Conservation (phyloP, 208 protist genomes). For the Leishmania guyanensis region DNA sequence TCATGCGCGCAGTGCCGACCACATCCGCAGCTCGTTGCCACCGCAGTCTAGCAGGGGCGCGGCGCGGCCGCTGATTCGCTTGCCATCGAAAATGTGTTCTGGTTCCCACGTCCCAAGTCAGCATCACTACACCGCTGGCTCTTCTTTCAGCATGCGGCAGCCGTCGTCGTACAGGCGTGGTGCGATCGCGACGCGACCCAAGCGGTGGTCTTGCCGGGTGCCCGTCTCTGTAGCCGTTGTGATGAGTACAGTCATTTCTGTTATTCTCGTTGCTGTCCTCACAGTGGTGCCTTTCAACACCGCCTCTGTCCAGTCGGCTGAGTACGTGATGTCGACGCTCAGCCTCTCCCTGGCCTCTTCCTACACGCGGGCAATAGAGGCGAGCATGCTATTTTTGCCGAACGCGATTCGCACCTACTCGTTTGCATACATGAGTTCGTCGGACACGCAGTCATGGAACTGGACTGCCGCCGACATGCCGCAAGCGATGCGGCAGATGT, state of each 20-base stretch:
- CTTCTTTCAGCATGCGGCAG: not conserved
- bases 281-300: slow-evolving; percentile 46
- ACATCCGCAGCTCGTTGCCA: slow-evolving; percentile 1
- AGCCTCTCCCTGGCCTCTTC: slow-evolving; percentile 24
- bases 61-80: not conserved
- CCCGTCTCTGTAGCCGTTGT: slow-evolving; percentile 29
- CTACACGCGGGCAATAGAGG: slow-evolving; percentile 27
- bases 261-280: slow-evolving; percentile 42
- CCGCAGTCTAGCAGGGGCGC: not conserved
- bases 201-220: slow-evolving; percentile 3
- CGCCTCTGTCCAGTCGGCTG: slow-evolving; percentile 26
- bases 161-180: not conserved
- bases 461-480: slow-evolving; percentile 55
- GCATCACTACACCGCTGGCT: not conserved
- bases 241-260: slow-evolving; percentile 24
- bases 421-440: slow-evolving; percentile 27
- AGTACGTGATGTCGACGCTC: slow-evolving; percentile 27
- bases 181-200: not conserved
- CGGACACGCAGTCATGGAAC: slow-evolving; percentile 10
- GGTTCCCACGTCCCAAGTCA: not conserved
- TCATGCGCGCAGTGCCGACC: not conserved
- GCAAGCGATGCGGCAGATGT: slow-evolving; percentile 51
- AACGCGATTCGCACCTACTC: slow-evolving; percentile 30
- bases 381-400: slow-evolving; percentile 34
- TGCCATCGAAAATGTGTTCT: not conserved